A percentile compares a stretch with the other conserved stretches of the same genome.
Evolutionary conservation across 2,329 filamentous ascomycete species (phyloP).

Genomic region (Aspergillus sp.): DNA sequence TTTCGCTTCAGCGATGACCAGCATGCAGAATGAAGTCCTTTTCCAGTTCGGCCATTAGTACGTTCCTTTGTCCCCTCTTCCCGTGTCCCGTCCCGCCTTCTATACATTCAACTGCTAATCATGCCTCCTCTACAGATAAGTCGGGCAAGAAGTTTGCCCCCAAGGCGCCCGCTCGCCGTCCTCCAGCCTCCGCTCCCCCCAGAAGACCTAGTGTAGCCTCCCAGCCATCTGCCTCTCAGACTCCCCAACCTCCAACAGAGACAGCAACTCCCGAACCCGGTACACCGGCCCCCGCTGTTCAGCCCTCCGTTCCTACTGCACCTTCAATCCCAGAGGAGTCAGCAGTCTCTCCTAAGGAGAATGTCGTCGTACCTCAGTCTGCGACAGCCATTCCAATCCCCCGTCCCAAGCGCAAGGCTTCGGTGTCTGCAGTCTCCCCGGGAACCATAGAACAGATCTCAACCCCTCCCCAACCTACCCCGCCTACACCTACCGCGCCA

Average conservation of each 20-base stretch:
- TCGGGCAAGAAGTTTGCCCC: conserved; percentile 78
- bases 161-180: conserved; percentile 63
- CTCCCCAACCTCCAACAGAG: conserved; percentile 27
- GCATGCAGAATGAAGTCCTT: conserved; percentile 48
- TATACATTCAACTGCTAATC: conserved; percentile 12
- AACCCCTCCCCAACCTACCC: conserved; percentile 22
- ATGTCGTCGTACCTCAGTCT: conserved; percentile 8
- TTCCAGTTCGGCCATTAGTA: conserved; percentile 58
- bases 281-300: conserved; percentile 12
- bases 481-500: conserved; percentile 18
- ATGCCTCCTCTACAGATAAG: conserved; percentile 49
- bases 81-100: neutral
- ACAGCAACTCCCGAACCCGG: conserved; percentile 21
- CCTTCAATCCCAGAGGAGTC: conserved; percentile 23
- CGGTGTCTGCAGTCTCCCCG: conserved; percentile 23
- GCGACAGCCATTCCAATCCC: conserved; percentile 32
- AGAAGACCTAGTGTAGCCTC: conserved; percentile 44
- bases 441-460: conserved; percentile 14
- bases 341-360: conserved; percentile 2
- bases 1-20: conserved; percentile 25
- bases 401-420: conserved; percentile 30
- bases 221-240: conserved; percentile 32
- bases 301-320: conserved; percentile 20
- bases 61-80: conserved; percentile 20
- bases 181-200: conserved; percentile 40